Base-by-base conservation (phyloP, 257 asterid genomes). In the Rhazya stricta region DNA sequence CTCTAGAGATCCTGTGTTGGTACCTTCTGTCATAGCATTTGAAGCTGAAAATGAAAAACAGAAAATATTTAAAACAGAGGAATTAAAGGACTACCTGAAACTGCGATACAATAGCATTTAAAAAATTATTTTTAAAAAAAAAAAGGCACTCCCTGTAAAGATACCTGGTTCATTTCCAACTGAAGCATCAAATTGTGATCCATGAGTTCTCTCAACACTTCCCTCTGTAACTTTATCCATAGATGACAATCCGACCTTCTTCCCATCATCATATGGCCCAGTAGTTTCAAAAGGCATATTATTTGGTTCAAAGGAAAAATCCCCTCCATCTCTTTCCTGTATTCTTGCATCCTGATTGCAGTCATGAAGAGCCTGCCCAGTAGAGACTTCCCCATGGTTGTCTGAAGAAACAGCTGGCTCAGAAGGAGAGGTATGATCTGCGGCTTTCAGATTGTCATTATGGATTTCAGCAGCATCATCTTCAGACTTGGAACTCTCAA, bases 11-110 rank as follows among this genome's bases (percentile, higher is more conserved):
- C 74, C 48, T 72, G 75, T 29, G 69, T 69, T 82, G 69, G 79
- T 53, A 63, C 51, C 88, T 77, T 83, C 87, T 77, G 74, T 85
- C 77, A 61, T 86, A 66, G 79, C 60, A 77, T 83, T 79, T 82
- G 85, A 78, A 67, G 72, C 97, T 91, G 89, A 79, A 83, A 79
- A 71, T 76, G 45, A 82, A 48, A 29, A 70, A n/a, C 0, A 75
- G 69, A 45, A n/a, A 63, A 76, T n/a, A n/a, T 48, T 36, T 37
- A 53, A 51, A 73, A 56, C 75, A 57, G 43, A 74, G 66, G 75
- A 50, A 80, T 42, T 4, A 21, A 23, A 39, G 7, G 66, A 69
- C 56, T 21, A 34, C 62, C 58, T 69, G 63, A 67, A 80, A 63
- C 34, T 50, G 51, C 43, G 57, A 69, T 6, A 32, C 32, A 69